Conservation (phyloP, 176 grass and related monocot species). For the Avena sativa region DNA sequence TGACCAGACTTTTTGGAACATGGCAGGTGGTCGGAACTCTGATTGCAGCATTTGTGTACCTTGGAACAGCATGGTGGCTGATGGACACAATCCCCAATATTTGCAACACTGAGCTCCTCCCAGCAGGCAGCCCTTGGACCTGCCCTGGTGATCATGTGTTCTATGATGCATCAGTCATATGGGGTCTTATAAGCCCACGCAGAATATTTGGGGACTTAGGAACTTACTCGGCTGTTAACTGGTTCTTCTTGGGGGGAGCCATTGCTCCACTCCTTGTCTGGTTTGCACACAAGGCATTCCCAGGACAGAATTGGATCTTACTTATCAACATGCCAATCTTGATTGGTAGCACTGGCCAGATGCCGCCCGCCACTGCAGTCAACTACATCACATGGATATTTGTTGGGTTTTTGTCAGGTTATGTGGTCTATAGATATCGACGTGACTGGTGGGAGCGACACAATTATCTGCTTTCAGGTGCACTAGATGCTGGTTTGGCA, state of each 20-base stretch:
- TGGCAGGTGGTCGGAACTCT: conserved; percentile 83
- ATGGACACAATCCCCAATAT: conserved; percentile 88
- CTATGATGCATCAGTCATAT: conserved; percentile 94
- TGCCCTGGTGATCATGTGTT: conserved; percentile 88
- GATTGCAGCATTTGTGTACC: conserved; percentile 80
- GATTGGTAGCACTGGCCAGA: conserved; percentile 58
- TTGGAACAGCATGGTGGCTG: conserved; percentile 94
- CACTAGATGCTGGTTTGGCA: conserved; percentile 86
- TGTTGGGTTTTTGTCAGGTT: conserved; percentile 87
- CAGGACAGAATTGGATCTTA: conserved; percentile 69
- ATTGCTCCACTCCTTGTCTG: conserved; percentile 85
- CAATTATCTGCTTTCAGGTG: conserved; percentile 89
- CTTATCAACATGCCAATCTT: conserved; percentile 89
- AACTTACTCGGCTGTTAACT: conserved; percentile 81
- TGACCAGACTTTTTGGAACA: conserved; percentile 37
- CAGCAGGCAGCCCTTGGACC: conserved; percentile 85
- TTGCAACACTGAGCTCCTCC: conserved; percentile 72
- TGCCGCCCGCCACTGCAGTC: conserved; percentile 89
- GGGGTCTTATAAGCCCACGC: conserved; percentile 88
- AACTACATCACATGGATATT: conserved; percentile 90
- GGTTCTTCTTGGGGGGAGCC: conserved; percentile 92
- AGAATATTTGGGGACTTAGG: conserved; percentile 90
- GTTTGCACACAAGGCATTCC: conserved; percentile 80
- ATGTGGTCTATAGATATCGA: conserved; percentile 79
- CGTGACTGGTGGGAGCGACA: conserved; percentile 92